Base-by-base conservation (phyloP, 2,329 filamentous ascomycete genomes). In the Fusarium sp. region DNA sequence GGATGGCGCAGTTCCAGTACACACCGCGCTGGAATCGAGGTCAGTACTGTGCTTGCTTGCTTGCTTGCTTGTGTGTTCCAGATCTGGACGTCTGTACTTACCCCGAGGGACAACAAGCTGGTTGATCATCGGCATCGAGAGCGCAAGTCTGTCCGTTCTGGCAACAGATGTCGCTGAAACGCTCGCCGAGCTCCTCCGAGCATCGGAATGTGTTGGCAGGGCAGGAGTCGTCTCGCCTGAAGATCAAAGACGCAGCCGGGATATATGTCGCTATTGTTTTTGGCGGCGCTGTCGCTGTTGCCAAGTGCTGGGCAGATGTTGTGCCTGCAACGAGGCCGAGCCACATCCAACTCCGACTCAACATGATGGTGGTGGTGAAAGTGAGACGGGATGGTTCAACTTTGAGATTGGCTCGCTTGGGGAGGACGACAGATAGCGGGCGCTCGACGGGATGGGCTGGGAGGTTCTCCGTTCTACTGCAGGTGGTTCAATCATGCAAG, bases 71-170 rank as follows among this genome's bases (percentile, higher is more conserved):
- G 8, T 8, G 18, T 13, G 34, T 29, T 2, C 16, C 13, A 7
- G 18, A 23, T 29, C 8, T 56, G 13, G 18, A 6, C 27, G 36
- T 42, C 53, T 34, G 20, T 51, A 79, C 81, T 79, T 74, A 87
- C 85, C 81, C 81, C 16, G 79, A 77, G 9, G 85, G 85, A 74
- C 86, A 88, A 74, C 86, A 88, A 2, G 86, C 86, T 7, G 86
- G 83, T 55, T 79, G 78, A 65, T 82, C 81, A 49, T 80, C 80
- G 16, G 77, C 79, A 69, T 87, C 86, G 4, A 86, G 75, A 4
- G 82, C 79, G 73, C 86, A 88, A 18, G 77, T 73, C 67, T 87
- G 84, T 29, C 83, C 84, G 64, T 79, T 81, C 50, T 82, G 78
- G 73, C 86, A 88, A 75, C 86, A 88, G 23, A 86, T 77, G 62